A percentile compares a stretch with the other conserved stretches of the same genome.
These are phyloP conservation scores for Eucommia ulmoides DNA, from an alignment of 257 asterid species.

Conservation along the genomic window DNA sequence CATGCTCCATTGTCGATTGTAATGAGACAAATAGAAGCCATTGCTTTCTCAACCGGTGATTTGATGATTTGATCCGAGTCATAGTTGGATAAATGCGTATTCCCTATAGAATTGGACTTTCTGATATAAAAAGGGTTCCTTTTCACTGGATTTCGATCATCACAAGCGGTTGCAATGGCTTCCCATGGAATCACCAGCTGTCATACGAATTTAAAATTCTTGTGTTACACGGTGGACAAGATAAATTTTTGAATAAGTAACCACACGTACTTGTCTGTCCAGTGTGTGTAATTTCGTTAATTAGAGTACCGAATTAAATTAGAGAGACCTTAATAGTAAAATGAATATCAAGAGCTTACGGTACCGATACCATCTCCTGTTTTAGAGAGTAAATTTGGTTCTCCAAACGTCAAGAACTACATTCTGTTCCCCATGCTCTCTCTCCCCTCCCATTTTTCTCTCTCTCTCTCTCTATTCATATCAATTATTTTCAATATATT, in stretches of 20 bases:
- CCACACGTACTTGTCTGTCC: too few species aligned
- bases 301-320: too few species aligned
- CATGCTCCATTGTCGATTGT: slow-evolving; percentile 85
- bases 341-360: too few species aligned
- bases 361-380: too few species aligned
- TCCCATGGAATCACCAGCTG: slow-evolving; percentile 99
- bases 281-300: too few species aligned
- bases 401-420: too few species aligned
- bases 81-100: slow-evolving; percentile 12
- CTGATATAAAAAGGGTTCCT: slow-evolving; percentile 22
- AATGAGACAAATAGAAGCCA: slow-evolving; percentile 78
- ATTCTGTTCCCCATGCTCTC: too few species aligned
- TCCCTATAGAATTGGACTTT: slow-evolving; percentile 23
- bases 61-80: slow-evolving; percentile 20
- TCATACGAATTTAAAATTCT: slow-evolving; percentile 22
- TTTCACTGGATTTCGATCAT: slow-evolving; percentile 28
- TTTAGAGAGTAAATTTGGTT: too few species aligned
- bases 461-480: too few species aligned
- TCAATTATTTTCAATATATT: too few species aligned
- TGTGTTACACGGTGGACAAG: not conserved
- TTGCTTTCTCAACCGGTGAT: slow-evolving; percentile 73
- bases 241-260: not conserved
- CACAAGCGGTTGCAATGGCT: slow-evolving; percentile 73
- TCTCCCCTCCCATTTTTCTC: too few species aligned
- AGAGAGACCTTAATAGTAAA: too few species aligned